Base-by-base conservation (phyloP, 2,329 filamentous ascomycete genomes). In the Fusarium sp. region DNA sequence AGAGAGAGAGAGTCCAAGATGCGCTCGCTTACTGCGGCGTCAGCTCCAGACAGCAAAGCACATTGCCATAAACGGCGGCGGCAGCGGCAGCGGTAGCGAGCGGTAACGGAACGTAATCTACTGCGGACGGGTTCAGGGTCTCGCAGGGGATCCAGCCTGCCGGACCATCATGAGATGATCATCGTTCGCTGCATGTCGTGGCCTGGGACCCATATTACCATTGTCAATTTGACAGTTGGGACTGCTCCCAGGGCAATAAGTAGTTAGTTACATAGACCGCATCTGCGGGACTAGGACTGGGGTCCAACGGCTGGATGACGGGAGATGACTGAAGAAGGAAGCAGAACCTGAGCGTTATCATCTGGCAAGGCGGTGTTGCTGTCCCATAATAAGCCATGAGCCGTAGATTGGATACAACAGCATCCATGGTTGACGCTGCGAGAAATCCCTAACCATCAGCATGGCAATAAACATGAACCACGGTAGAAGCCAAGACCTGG, bases 111-210 rank as follows among this genome's bases (percentile, higher is more conserved):
- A 56, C 48, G 43, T 22, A 50, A 61, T 54, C 31, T 50, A 58
- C 35, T 61, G 37, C 64, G 63, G 66, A 67, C 73, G 48, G 56
- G 56, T 71, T 59, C 22, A 45, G 50, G 54, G 50, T 61, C 50
- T 31, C 45, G 35, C 62, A 72, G 41, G 68, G 68, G 69, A 67
- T 62, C 72, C 65, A 67, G 67, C 68, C 68, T 67, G 74, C 54
- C 67, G 73, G 58, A 63, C 67, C 69, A 78, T 79, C 71, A 79
- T 79, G 66, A 76, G 76, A 75, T 77, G 77, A 79, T 77, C 62
- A 76, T 76, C 74, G 72, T 78, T 73, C 68, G 65, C 75, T 75
- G 71, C 70, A 74, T 45, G 68, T 64, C 31, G 72, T 65, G 66
- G 65, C 59, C 31, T 67, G 52, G 43, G 65, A 64, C 52, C 65